Evolutionary conservation across 139 green algal species (phyloP), one percentile per base, ranked within the genome.

Genomic region (Auxenochlorella pyrenoidosa): DNA sequence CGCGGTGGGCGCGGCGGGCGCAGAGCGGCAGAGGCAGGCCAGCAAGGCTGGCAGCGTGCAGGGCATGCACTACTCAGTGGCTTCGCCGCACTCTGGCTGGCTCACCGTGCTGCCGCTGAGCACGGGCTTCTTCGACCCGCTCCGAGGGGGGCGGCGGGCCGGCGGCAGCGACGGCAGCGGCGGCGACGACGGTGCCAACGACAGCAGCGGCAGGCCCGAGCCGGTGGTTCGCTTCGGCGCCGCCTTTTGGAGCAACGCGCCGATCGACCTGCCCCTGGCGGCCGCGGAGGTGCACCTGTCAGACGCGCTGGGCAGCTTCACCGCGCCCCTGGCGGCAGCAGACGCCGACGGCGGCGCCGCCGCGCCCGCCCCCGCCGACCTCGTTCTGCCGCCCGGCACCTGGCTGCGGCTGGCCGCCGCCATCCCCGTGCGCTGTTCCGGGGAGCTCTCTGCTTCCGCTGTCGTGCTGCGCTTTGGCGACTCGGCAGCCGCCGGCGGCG

Each of bases 221-320:
- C 19, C 44, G 18, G 41, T 30, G 6, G 43, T 83, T n/a, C 43
- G 63, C 38, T 89, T 92, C 87, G 87, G 71, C 15, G 47, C 88
- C 0, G 87, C 83, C 26, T 65, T 92, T 32, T 91, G 87, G 79
- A 91, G 84, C 79, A 89, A 88, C 44, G 32, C 90, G 10, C 89
- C 89, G n/a, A 58, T 87, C 8, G 79, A 80, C 26, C 66, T 92
- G n/a, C 86, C 86, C 3, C 16, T 87, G 30, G 47, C 79, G 1
- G 15, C 18, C 5, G 86, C 86, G 2, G 71, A 90, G 80, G 71
- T 87, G 43, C 30, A 59, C 22, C 32, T 86, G 66, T 5, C 34
- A 1, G 79, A 86, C 16, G 77, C 54, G 0, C 63, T 51, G 24
- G 85, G 75, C 41, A 51, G 58, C 60, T 89, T 85, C 43, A 65